Evolutionary conservation across 805 yeast species (phyloP), one percentile per base, ranked within the genome.

Genomic region (Myxozyma lipomycoides): DNA sequence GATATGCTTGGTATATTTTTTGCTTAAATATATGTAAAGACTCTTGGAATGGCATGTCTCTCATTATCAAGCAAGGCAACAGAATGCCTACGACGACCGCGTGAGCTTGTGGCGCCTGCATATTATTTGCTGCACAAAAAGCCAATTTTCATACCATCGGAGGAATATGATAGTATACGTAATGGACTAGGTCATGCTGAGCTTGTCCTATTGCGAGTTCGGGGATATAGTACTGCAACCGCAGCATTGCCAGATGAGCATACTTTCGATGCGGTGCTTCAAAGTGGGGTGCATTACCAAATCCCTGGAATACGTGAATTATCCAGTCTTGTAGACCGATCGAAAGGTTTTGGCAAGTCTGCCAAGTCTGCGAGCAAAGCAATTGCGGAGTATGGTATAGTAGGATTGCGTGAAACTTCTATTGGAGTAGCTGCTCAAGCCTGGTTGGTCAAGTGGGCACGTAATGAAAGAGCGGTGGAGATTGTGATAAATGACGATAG

Each of bases 71-170:
- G 46, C 38, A 53, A 53, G 40, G 36, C 55, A 4, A 50, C 58
- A 6, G 58, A 53, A 46, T 46, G 46, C 15, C 48, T 45, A 12
- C 48, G 58, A 15, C 47, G 55, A 18, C 49, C 47, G 10, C 45
- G 58, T 21, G 58, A 53, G 23, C 48, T 53, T 17, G 44, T 53
- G 12, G 46, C 46, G 3, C 58, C 58, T 12, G 55, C 55, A 2
- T 46, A 50, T 32, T 55, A 46, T 21, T 26, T 53, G 10, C 40
- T 50, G 18, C 55, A 53, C 22, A 35, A 10, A 15, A 39, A 41
- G 1, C 46, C 45, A 12, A 41, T 53, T 6, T 28, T 45, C 17
- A 37, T 50, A 15, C 58, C 58, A 1, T 49, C 58, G 2, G 34
- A 24, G 4, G 18, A 18, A 15, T 53, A 53, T 40, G 55, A 50